Conservation (phyloP, 257 asterid genomes). For the Nicotiana knightiana region DNA sequence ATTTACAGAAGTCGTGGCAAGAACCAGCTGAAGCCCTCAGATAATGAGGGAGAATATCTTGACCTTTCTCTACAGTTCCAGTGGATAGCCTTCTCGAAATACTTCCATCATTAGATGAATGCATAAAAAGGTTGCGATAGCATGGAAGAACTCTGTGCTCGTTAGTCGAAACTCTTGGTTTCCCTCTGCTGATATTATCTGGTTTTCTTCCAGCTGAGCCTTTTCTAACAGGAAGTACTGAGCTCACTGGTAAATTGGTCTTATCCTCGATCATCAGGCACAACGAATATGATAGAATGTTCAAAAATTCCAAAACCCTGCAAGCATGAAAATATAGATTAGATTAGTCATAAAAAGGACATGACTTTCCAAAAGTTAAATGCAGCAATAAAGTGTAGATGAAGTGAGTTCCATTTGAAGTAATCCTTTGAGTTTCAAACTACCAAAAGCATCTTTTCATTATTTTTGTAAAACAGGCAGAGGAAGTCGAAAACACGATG, state of each 20-base stretch:
- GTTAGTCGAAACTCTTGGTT: constrained; percentile 13
- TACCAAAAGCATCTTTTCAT: too few relatives aligned
- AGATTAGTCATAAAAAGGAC: neutral
- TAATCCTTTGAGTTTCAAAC: neutral
- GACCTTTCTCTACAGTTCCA: constrained; percentile 21
- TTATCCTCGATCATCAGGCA: constrained; percentile 34
- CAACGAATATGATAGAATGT: too few relatives aligned
- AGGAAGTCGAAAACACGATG: too few relatives aligned
- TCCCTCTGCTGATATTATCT: constrained; percentile 5
- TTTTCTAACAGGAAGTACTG: constrained; percentile 9
- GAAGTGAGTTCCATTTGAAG: neutral
- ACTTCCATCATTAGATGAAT: constrained; percentile 25
- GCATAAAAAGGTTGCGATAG: constrained; percentile 19
- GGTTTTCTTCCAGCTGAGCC: constrained; percentile 10
- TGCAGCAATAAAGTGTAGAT: too few relatives aligned
- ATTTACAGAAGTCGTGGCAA: constrained; percentile 79
- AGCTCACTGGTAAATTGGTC: constrained; percentile 18
- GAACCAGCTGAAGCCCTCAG: constrained; percentile 83
- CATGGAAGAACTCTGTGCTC: constrained; percentile 13
- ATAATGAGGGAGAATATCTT: constrained; percentile 40
- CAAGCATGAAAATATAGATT: neutral
- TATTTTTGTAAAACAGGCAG: too few relatives aligned
- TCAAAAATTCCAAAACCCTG: neutral
- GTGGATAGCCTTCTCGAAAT: constrained; percentile 29
- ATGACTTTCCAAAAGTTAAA: neutral